Conservation (phyloP, 2,329 filamentous ascomycete genomes). For the Aureobasidium sp. region DNA sequence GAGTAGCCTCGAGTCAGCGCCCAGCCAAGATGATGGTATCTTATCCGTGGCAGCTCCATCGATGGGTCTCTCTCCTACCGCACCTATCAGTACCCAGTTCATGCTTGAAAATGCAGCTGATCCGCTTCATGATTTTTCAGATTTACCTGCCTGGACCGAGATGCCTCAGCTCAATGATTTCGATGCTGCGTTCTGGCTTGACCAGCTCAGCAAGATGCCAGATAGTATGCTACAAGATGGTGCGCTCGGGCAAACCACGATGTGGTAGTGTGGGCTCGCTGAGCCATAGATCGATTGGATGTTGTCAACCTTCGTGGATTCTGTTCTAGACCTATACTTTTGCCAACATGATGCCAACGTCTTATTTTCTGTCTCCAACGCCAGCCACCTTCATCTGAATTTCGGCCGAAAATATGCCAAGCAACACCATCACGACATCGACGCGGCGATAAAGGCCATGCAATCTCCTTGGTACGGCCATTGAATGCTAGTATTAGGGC, state of each 20-base stretch:
- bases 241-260: not conserved
- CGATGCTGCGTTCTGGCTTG: constrained; percentile 1
- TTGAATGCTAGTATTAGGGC: not conserved
- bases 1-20: not conserved
- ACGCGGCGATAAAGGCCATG: not conserved
- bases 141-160: not conserved
- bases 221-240: not conserved
- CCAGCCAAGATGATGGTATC: not conserved
- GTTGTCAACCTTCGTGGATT: not conserved
- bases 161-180: not conserved
- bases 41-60: not conserved
- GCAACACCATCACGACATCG: not conserved
- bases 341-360: not conserved
- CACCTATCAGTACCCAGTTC: not conserved
- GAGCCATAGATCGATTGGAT: not conserved
- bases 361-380: not conserved
- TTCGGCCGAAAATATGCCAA: constrained; percentile 13
- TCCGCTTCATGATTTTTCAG: not conserved
- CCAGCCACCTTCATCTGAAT: not conserved
- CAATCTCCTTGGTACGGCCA: not conserved
- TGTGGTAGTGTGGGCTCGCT: not conserved
- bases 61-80: no score
- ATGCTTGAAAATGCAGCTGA: not conserved
- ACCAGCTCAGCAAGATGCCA: not conserved
- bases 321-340: not conserved